Percentiles rank a stretch among this genome's conserved stretches.
These are phyloP conservation scores for Vanrija sp. DNA, from an alignment of 1,284 basidiomycete genomes.

Conservation along the genomic window DNA sequence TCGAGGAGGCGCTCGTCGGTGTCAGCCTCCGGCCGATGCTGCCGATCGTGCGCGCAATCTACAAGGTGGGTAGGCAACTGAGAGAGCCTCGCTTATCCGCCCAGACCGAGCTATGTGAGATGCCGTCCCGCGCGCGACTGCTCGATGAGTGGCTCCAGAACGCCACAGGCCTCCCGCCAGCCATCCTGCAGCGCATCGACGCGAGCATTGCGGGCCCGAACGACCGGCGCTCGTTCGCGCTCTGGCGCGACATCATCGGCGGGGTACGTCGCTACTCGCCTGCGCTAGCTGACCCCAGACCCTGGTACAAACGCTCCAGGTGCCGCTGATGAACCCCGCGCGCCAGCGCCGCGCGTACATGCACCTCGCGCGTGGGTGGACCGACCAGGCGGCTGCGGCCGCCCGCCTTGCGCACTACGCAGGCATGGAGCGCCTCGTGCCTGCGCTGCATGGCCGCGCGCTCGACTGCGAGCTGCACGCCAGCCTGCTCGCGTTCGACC, in stretches of 20 bases:
- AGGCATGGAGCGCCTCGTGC: conserved; percentile 3
- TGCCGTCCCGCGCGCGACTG: conserved; percentile 7
- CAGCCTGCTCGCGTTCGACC: conserved; percentile 22
- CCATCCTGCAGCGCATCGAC: conserved; percentile 10
- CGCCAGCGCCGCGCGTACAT: conserved; percentile 30
- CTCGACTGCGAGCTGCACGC: conserved; percentile 39
- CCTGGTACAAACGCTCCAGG: conserved; percentile 11
- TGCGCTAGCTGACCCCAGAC: conserved; percentile 8
- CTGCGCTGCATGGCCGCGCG: conserved; percentile 20
- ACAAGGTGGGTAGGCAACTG: conserved; percentile 11
- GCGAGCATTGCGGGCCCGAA: not conserved
- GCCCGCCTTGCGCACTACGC: conserved; percentile 6
- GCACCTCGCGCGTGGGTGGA: conserved; percentile 26
- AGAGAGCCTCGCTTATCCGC: not conserved
- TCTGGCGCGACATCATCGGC: conserved; percentile 26
- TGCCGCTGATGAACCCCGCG: conserved; percentile 23
- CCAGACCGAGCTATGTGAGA: conserved; percentile 5
- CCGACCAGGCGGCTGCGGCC: conserved; percentile 26
- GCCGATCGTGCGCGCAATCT: conserved; percentile 18
- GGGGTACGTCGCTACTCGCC: conserved; percentile 23
- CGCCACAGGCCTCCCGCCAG: conserved; percentile 4
- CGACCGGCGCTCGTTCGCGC: conserved; percentile 12
- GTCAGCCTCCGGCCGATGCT: conserved; percentile 4
- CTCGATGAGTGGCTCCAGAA: conserved; percentile 16
- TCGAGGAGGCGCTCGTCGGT: conserved; percentile 1